A percentile compares a stretch with the other conserved stretches of the same genome.
These are phyloP conservation scores for Aureobasidium musti DNA, from an alignment of 2,329 filamentous ascomycete species.

Conservation along the genomic window DNA sequence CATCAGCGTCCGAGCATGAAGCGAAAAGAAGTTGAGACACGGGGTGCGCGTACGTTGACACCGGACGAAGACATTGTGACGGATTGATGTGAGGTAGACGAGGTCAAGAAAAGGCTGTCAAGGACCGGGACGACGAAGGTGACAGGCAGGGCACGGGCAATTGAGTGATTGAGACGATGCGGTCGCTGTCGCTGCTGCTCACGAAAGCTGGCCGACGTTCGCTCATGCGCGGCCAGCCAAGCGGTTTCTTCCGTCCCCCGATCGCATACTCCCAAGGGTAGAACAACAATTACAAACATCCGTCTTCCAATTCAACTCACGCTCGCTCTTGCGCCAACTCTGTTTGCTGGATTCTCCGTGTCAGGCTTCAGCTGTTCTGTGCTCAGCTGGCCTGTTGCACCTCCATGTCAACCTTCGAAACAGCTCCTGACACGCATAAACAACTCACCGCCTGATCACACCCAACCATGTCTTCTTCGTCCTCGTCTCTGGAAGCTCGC, in stretches of 20 bases:
- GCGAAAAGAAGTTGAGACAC: constrained; percentile 15
- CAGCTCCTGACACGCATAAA: constrained; percentile 7
- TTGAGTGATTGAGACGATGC: background rate
- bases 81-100: background rate
- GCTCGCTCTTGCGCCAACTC: background rate
- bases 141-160: constrained; percentile 20
- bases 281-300: constrained; percentile 5
- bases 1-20: constrained; percentile 8
- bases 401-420: background rate
- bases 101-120: background rate
- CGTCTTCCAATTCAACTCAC: background rate
- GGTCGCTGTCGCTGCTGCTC: background rate
- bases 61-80: constrained; percentile 36
- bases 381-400: constrained; percentile 26
- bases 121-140: constrained; percentile 1
- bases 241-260: constrained; percentile 14
- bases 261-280: background rate
- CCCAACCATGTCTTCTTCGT: constrained; percentile 39
- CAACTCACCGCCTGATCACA: background rate
- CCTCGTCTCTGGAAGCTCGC: constrained; percentile 61
- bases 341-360: background rate
- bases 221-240: background rate
- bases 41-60: constrained; percentile 34
- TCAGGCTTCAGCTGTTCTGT: background rate
- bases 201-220: constrained; percentile 1